Evolutionary conservation across 257 asterid genomes (phyloP).

Genomic region (Phtheirospermum japonicum): DNA sequence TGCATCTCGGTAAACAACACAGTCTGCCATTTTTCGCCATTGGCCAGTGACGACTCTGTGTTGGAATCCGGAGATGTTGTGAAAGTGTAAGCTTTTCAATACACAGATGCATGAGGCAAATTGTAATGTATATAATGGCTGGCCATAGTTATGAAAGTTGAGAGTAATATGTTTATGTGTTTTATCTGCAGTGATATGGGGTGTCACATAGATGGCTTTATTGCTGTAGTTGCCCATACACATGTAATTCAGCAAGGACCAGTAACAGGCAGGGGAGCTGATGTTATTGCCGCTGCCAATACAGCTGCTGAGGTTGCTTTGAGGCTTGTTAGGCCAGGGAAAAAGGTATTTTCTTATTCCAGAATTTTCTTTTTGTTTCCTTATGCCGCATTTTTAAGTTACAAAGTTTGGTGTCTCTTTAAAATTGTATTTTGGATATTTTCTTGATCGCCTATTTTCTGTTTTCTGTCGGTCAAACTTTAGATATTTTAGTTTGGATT

Average conservation of each 20-base stretch:
- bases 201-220: slow-evolving; percentile 96
- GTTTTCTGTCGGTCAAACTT: no score
- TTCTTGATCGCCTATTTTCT: background rate
- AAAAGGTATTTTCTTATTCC: slow-evolving; percentile 42
- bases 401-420: background rate
- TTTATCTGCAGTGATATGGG: slow-evolving; percentile 81
- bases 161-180: slow-evolving; percentile 10
- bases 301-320: slow-evolving; percentile 95
- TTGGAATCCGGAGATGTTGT: slow-evolving; percentile 73
- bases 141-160: background rate
- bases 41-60: slow-evolving; percentile 67
- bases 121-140: slow-evolving; percentile 2
- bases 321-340: slow-evolving; percentile 94
- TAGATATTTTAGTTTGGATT: no score
- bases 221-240: slow-evolving; percentile 88
- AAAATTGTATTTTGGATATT: background rate
- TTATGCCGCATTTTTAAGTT: background rate
- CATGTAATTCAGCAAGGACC: slow-evolving; percentile 84
- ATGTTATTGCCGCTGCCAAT: slow-evolving; percentile 92
- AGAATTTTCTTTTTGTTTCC: background rate
- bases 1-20: slow-evolving; percentile 84
- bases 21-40: slow-evolving; percentile 83
- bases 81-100: slow-evolving; percentile 45
- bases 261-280: slow-evolving; percentile 87
- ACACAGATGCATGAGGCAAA: background rate